Evolutionary conservation across 2,329 filamentous ascomycete species (phyloP).

Genomic region (Blastomyces parvus): DNA sequence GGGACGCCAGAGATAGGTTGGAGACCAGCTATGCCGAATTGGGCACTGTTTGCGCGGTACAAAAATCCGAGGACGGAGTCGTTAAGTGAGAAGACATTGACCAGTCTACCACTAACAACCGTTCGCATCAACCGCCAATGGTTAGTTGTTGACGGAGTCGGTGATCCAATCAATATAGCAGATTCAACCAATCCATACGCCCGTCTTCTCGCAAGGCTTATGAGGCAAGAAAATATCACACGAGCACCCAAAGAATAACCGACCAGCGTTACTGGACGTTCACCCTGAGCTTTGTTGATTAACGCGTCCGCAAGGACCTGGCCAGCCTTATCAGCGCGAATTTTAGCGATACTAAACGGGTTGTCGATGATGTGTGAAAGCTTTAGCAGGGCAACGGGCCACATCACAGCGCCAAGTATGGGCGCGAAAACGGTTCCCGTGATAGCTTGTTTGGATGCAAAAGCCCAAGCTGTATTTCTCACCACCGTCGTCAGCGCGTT

Average conservation of each 20-base stretch:
- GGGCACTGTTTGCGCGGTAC: slow-evolving; percentile 73
- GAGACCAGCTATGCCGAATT: slow-evolving; percentile 74
- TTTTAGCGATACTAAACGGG: slow-evolving; percentile 67
- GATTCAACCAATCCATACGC: slow-evolving; percentile 79
- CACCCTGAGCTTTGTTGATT: slow-evolving; percentile 71
- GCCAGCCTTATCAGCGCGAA: slow-evolving; percentile 70
- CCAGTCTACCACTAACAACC: slow-evolving; percentile 69
- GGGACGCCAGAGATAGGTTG: slow-evolving; percentile 54
- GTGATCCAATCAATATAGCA: slow-evolving; percentile 72
- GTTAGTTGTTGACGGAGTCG: slow-evolving; percentile 59
- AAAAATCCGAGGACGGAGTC: slow-evolving; percentile 82
- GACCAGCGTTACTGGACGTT: slow-evolving; percentile 68
- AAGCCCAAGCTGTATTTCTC: slow-evolving; percentile 67
- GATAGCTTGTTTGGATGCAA: slow-evolving; percentile 65
- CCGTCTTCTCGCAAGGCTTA: slow-evolving; percentile 62
- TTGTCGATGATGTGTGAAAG: slow-evolving; percentile 65
- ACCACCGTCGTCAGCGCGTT: slow-evolving; percentile 67
- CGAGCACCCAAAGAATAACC: slow-evolving; percentile 75
- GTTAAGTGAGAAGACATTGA: slow-evolving; percentile 81
- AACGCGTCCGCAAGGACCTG: slow-evolving; percentile 71
- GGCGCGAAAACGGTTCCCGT: slow-evolving; percentile 61
- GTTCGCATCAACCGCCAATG: slow-evolving; percentile 70
- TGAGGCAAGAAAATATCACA: slow-evolving; percentile 73
- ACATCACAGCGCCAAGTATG: slow-evolving; percentile 54
- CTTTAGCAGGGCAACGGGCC: slow-evolving; percentile 59